Evolutionary conservation across 2,329 filamentous ascomycete species (phyloP).

Genomic region (Leptosphaerulina australis): DNA sequence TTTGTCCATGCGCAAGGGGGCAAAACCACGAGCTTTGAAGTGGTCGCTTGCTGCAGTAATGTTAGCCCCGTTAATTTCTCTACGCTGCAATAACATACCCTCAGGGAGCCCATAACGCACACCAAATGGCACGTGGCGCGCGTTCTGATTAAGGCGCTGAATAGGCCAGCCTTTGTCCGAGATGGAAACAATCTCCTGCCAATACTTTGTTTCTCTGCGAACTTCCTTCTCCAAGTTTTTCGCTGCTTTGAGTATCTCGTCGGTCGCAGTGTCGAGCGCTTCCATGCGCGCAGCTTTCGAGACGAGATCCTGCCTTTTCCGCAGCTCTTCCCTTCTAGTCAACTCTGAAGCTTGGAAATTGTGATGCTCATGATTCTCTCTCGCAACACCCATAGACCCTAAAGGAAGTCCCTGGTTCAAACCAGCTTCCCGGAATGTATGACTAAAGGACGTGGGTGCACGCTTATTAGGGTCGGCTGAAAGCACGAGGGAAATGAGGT

Average conservation of each 20-base stretch:
- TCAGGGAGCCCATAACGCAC: slow-evolving; percentile 91
- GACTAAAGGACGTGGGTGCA: slow-evolving; percentile 36
- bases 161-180: slow-evolving; percentile 87
- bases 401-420: slow-evolving; percentile 46
- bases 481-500: slow-evolving; percentile 41
- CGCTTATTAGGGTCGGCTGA: slow-evolving; percentile 39
- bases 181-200: slow-evolving; percentile 82
- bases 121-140: slow-evolving; percentile 76
- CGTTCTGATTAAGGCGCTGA: slow-evolving; percentile 39
- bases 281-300: slow-evolving; percentile 77
- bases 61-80: not conserved
- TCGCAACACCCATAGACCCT: slow-evolving; percentile 39
- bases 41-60: slow-evolving; percentile 55
- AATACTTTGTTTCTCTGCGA: slow-evolving; percentile 81
- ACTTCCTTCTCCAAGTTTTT: slow-evolving; percentile 77
- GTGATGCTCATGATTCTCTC: slow-evolving; percentile 28
- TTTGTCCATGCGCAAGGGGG: slow-evolving; percentile 74
- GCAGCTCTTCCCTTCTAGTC: slow-evolving; percentile 41
- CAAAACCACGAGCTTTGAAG: slow-evolving; percentile 75
- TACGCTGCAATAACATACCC: slow-evolving; percentile 50
- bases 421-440: slow-evolving; percentile 33
- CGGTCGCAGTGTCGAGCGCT: slow-evolving; percentile 74
- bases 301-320: slow-evolving; percentile 54
- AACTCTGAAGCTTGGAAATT: slow-evolving; percentile 27
- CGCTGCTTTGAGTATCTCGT: slow-evolving; percentile 74